Conservation (phyloP, 352 stramenopile genomes). For the Globisporangium acanthophoron region DNA sequence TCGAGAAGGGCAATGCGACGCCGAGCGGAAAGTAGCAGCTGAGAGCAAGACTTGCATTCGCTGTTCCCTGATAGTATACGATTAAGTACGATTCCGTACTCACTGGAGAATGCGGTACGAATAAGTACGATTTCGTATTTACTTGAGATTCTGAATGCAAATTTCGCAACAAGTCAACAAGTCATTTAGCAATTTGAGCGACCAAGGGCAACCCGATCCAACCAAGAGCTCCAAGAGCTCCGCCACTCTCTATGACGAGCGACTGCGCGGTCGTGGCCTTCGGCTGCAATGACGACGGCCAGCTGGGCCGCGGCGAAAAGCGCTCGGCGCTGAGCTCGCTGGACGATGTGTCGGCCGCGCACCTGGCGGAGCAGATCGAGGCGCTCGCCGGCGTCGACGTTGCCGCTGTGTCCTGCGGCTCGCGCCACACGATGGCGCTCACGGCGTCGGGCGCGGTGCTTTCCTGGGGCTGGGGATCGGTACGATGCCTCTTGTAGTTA, state of each 20-base stretch:
- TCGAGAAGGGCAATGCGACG: no score
- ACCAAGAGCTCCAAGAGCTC: not conserved
- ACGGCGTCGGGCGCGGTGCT: constrained; percentile 54
- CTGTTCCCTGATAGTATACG: no score
- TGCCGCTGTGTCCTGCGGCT: constrained; percentile 69
- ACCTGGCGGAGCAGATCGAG: constrained; percentile 61
- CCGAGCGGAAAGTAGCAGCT: no score
- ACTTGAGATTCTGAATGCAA: no score
- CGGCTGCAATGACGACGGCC: constrained; percentile 81
- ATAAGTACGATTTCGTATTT: no score
- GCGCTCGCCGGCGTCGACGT: constrained; percentile 45
- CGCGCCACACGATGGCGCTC: constrained; percentile 78
- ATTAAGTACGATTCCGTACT: no score
- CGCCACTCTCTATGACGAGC: not conserved
- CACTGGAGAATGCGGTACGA: no score
- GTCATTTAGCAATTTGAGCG: no score
- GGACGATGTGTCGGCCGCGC: constrained; percentile 70
- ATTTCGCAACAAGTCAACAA: no score
- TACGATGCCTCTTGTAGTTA: constrained; percentile 14
- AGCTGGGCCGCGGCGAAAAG: constrained; percentile 67
- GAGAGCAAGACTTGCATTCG: no score
- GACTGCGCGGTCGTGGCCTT: constrained; percentile 59
- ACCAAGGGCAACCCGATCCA: not conserved
- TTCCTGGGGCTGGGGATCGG: constrained; percentile 76
- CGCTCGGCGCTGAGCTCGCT: constrained; percentile 45